Base-by-base conservation (phyloP, 176 grass and related monocot species). In the Zizania latifolia region DNA sequence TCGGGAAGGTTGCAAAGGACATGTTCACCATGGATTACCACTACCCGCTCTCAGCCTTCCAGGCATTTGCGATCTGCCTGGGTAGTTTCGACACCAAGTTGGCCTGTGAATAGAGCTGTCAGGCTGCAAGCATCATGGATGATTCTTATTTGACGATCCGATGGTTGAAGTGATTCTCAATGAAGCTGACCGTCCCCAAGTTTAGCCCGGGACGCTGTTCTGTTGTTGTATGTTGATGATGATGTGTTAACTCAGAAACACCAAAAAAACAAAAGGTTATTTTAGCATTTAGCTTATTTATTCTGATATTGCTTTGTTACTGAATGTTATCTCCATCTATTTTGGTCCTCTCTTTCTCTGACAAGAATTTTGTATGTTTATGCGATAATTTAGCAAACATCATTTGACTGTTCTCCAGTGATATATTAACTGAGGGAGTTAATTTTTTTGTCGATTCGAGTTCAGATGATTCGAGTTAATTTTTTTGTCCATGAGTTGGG, bases 21-120 rank as follows among this genome's bases (percentile, higher is more conserved):
- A 88, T 88, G 75, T 94, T 94, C 79, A 94, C 85, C 36, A 94
- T 94, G 91, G 91, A 94, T 69, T 91, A 86, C 74, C 65, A 66
- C 35, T 93, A 93, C 62, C 84, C 87, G 2, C 83, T 95, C 16
- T 92, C 92, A 1, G 83, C 87, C 4, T 93, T 90, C 75, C 91
- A 93, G 87, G 91, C 91, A 15, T 93, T 93, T 1, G 78, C 91
- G 16, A 89, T 95, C 53, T 92, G 85, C 86, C 71, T 92, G 45
- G 89, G 88, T 78, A 92, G 89, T 57, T 95, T 95, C 16, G 92
- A 94, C 83, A 92, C 83, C 55, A 95, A 95, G 75, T 15, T 92
- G 56, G 89, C 92, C 4, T 92, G 86, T 16, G 92, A 89, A 76
- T 95, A 84, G 66, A 75, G 17, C 27, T 24, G 8, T 22, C 17